Evolutionary conservation across 78 protist genomes (phyloP).

Genomic region (Planoprotostelium fungivorum): DNA sequence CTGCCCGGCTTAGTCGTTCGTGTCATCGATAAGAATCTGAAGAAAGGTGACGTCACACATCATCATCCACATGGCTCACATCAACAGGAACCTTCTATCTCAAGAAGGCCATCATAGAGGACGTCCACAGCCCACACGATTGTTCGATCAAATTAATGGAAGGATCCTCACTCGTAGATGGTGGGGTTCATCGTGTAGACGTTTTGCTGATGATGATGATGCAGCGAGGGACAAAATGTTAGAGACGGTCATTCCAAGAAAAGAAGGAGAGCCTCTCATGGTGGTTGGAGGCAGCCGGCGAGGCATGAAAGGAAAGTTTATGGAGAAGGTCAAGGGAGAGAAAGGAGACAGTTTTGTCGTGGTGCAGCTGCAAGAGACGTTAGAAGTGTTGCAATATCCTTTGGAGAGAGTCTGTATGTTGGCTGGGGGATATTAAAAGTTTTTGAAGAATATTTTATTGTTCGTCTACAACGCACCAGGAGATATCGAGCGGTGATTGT

Average conservation of each 20-base stretch:
- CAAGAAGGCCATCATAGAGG: neutral
- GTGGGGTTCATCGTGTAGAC: neutral
- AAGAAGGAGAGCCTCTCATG: neutral
- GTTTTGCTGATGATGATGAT: no score
- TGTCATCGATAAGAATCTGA: neutral
- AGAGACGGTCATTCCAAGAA: neutral
- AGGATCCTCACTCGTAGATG: neutral
- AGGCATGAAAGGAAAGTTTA: neutral
- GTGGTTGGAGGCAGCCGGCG: neutral
- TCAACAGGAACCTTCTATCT: neutral
- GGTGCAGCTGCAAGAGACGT: neutral
- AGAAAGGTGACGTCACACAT: neutral
- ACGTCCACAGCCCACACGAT: neutral
- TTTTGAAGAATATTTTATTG: no score
- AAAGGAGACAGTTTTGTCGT: neutral
- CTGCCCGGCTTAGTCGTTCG: neutral
- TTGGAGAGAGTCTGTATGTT: neutral
- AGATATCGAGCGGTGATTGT: no score
- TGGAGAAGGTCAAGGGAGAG: neutral
- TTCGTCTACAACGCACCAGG: no score
- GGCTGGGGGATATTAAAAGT: no score
- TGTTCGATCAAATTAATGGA: neutral
- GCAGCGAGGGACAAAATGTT: neutral
- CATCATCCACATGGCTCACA: neutral
- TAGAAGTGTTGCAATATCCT: neutral